phyloP scores from a whole-genome alignment of 768 basidiomycete genomes.

The Lactarius deliciosus region DNA sequence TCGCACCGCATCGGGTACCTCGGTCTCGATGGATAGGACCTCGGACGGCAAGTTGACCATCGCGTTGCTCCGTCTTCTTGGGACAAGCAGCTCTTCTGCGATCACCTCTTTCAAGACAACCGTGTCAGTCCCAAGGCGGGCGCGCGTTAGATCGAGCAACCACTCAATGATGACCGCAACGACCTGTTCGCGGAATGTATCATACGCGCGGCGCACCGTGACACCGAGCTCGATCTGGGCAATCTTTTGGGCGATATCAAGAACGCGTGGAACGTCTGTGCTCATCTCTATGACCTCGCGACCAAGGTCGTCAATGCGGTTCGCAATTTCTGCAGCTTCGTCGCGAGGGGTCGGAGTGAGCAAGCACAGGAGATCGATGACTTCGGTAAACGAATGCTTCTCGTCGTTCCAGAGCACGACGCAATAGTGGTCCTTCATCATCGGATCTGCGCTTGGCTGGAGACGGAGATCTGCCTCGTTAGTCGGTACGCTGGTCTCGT shows the following conservation, averaged over 20 bases:
- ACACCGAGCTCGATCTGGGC: conserved; percentile 89
- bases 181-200: conserved; percentile 87
- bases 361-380: conserved; percentile 70
- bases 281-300: conserved; percentile 83
- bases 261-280: conserved; percentile 49
- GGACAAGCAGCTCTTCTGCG: conserved; percentile 63
- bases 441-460: conserved; percentile 75
- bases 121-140: conserved; percentile 64
- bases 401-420: conserved; percentile 96
- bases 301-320: conserved; percentile 73
- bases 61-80: conserved; percentile 53
- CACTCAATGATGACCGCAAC: conserved; percentile 82
- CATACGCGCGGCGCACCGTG: conserved; percentile 81
- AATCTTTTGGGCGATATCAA: conserved; percentile 78
- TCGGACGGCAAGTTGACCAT: conserved; percentile 43
- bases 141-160: conserved; percentile 77
- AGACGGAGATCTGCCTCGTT: conserved; percentile 69
- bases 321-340: conserved; percentile 56
- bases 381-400: conserved; percentile 90
- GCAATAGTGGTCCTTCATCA: conserved; percentile 76
- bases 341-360: conserved; percentile 50
- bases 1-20: conserved; percentile 52
- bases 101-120: conserved; percentile 71
- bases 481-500: conserved; percentile 66
- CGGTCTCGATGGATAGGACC: conserved; percentile 37